Percentiles rank a stretch among this genome's conserved stretches.
phyloP scores from a whole-genome alignment of 176 grass and related monocot genomes.

The Hordeum vulgare region MorexV3_pseudomolecules_assembly NC_058520.1:344311182-344311681 shows the following conservation, averaged over 20 bases:
- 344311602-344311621: not conserved
- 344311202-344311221: conserved; percentile 39
- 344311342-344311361: not conserved
- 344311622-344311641: conserved; percentile 16
- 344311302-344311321: not conserved
- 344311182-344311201: conserved; percentile 41
- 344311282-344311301: not conserved
- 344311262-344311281: not conserved
- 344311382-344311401: conserved; percentile 5
- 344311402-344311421: not conserved
- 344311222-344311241: conserved; percentile 48
- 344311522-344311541: conserved; percentile 13
- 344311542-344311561: not conserved
- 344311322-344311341: not conserved
- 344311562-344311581: not conserved
- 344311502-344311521: not conserved
- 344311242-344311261: conserved; percentile 12
- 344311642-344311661: conserved; percentile 1
- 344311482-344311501: not conserved
- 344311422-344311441: not conserved
- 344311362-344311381: not conserved
- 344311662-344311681: not conserved
- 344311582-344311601: not conserved
- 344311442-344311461: not conserved
- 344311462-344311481: not conserved